These are phyloP conservation scores for Lactifluus volemus DNA, from an alignment of 768 basidiomycete species.

Conservation along the genomic window DNA sequence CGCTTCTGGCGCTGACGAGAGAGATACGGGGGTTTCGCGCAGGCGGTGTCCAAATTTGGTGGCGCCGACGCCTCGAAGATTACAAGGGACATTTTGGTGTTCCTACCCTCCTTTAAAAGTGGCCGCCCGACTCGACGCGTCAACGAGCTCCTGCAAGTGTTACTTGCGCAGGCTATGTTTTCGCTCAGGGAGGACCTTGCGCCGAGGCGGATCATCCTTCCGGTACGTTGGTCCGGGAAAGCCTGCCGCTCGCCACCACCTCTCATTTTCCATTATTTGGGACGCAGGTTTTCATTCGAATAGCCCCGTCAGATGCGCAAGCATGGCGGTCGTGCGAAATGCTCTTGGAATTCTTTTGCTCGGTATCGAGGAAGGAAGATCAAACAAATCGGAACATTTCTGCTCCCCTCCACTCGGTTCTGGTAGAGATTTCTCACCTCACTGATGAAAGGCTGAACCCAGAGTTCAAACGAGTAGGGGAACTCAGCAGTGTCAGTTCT, in stretches of 20 bases:
- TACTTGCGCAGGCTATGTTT: conserved; percentile 32
- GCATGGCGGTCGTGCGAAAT: conserved; percentile 32
- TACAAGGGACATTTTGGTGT: conserved; percentile 44
- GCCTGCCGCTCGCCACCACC: background rate
- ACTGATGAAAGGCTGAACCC: too few species aligned
- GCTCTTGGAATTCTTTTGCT: conserved; percentile 29
- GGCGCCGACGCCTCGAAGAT: conserved; percentile 37
- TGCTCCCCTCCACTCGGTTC: too few species aligned
- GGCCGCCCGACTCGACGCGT: conserved; percentile 30
- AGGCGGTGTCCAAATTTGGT: conserved; percentile 45
- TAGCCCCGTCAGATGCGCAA: conserved; percentile 23
- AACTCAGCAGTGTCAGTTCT: too few species aligned
- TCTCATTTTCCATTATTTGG: background rate
- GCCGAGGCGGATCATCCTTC: conserved; percentile 32
- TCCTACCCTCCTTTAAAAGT: conserved; percentile 36
- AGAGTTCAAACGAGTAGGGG: too few species aligned
- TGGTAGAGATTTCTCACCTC: too few species aligned
- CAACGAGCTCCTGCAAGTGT: conserved; percentile 31
- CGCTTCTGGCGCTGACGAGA: background rate
- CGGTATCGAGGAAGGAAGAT: conserved; percentile 4
- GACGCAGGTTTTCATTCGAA: conserved; percentile 28
- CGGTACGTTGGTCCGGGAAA: conserved; percentile 30
- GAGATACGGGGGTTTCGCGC: background rate
- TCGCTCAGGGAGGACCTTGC: conserved; percentile 28
- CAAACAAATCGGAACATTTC: too few species aligned